Evolutionary conservation across 805 yeast species (phyloP).

Genomic region (Candida alai): DNA sequence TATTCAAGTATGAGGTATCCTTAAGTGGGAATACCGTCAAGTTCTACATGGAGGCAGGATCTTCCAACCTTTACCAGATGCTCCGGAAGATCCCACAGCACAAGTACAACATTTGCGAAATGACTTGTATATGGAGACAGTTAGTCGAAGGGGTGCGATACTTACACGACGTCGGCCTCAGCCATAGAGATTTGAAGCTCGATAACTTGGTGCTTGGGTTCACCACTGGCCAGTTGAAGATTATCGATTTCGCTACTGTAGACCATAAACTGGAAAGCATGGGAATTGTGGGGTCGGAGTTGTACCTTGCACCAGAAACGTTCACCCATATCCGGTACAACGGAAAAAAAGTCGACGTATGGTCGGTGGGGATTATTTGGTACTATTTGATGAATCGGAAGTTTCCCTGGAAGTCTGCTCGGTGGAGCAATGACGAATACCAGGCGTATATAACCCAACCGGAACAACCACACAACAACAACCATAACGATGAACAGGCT

Average conservation of each 20-base stretch:
- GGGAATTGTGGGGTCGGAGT: slow-evolving; percentile 48
- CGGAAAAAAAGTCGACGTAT: slow-evolving; percentile 41
- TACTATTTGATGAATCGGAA: slow-evolving; percentile 23
- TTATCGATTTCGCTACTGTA: slow-evolving; percentile 43
- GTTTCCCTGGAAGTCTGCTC: slow-evolving; percentile 51
- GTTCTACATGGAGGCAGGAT: slow-evolving; percentile 34
- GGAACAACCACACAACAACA: too few relatives aligned
- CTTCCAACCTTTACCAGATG: slow-evolving; percentile 15
- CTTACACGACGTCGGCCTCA: slow-evolving; percentile 34
- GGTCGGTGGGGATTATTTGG: slow-evolving; percentile 48
- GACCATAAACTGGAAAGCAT: slow-evolving; percentile 16
- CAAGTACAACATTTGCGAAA: slow-evolving; percentile 9
- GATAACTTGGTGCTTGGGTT: slow-evolving; percentile 40
- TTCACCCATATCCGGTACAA: slow-evolving; percentile 32
- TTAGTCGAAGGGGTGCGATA: slow-evolving; percentile 32
- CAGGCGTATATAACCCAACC: slow-evolving; percentile 5
- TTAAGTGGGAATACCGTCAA: slow-evolving; percentile 18
- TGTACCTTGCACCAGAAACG: slow-evolving; percentile 48
- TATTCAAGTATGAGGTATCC: slow-evolving; percentile 25
- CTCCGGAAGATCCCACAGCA: slow-evolving; percentile 6
- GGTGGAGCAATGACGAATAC: slow-evolving; percentile 24
- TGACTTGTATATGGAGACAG: slow-evolving; percentile 40
- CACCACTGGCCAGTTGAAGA: slow-evolving; percentile 27
- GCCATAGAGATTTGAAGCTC: slow-evolving; percentile 51
- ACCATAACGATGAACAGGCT: too few relatives aligned